phyloP scores from a whole-genome alignment of 2,329 filamentous ascomycete species.

The Dactylonectria estremocensis region DNA sequence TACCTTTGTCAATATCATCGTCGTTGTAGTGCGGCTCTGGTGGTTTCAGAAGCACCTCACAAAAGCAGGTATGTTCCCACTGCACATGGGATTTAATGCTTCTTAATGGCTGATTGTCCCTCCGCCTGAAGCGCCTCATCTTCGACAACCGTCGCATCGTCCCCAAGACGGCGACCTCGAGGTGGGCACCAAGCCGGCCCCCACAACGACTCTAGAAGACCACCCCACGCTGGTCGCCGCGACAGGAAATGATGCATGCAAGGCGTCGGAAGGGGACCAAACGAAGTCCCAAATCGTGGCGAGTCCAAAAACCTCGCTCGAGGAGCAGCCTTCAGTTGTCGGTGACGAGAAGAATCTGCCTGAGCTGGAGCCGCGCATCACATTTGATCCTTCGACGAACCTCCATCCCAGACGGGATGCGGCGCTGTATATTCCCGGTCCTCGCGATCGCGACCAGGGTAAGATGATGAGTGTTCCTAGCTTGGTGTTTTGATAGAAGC shows the following conservation, averaged over 20 bases:
- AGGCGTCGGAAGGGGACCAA: neutral
- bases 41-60: conserved; percentile 66
- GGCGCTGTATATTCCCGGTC: conserved; percentile 51
- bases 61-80: conserved; percentile 50
- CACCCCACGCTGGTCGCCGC: neutral
- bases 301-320: neutral
- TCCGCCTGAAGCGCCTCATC: conserved; percentile 29
- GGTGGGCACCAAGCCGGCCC: conserved; percentile 8
- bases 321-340: neutral
- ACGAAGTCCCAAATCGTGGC: neutral
- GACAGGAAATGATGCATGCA: neutral
- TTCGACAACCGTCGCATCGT: conserved; percentile 26
- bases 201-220: neutral
- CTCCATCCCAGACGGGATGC: conserved; percentile 45
- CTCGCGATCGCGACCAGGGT: conserved; percentile 52
- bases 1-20: conserved; percentile 64
- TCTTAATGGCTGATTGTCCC: neutral
- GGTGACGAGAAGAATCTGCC: conserved; percentile 21
- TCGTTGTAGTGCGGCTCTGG: conserved; percentile 62
- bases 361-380: conserved; percentile 41
- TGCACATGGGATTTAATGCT: neutral
- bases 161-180: conserved; percentile 21
- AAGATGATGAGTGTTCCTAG: neutral
- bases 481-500: neutral
- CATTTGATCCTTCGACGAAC: conserved; percentile 48